Percentiles rank a stretch among this genome's conserved stretches.
These are phyloP conservation scores for Rubroshorea leprosula DNA, from an alignment of 345 rosid species.

Conservation along the genomic window DNA sequence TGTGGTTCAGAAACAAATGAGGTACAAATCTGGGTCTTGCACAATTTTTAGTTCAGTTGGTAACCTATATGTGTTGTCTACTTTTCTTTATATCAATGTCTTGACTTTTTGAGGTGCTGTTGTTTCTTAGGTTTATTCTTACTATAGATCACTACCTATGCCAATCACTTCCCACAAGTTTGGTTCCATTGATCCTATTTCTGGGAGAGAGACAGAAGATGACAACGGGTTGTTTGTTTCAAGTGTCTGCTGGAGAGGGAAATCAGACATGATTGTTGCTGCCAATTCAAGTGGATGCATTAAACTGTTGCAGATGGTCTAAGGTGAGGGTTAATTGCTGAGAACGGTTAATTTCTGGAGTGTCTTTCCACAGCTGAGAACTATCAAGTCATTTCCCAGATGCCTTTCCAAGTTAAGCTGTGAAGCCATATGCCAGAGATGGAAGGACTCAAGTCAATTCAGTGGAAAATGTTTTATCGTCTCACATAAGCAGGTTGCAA, in stretches of 20 bases:
- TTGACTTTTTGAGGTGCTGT: slow-evolving; percentile 8
- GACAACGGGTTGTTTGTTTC: slow-evolving; percentile 91
- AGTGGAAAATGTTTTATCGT: background rate
- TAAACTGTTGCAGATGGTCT: slow-evolving; percentile 84
- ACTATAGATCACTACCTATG: slow-evolving; percentile 81
- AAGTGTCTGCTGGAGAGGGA: slow-evolving; percentile 93
- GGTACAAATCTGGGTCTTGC: slow-evolving; percentile 34
- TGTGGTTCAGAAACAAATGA: slow-evolving; percentile 99
- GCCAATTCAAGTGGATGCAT: slow-evolving; percentile 95
- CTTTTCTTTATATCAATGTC: no score
- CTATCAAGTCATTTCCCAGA: background rate
- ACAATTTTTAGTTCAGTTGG: no score
- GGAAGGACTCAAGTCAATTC: background rate
- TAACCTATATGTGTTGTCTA: no score
- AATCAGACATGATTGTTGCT: slow-evolving; percentile 74
- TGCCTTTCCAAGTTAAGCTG: slow-evolving; percentile 7
- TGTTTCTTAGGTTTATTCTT: slow-evolving; percentile 74
- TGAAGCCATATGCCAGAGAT: background rate
- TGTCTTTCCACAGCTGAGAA: slow-evolving; percentile 4
- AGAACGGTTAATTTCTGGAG: slow-evolving; percentile 3
- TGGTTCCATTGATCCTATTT: slow-evolving; percentile 80
- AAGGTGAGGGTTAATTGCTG: slow-evolving; percentile 13
- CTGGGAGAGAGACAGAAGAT: slow-evolving; percentile 79
- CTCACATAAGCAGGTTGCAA: slow-evolving; percentile 1
- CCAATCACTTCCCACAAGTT: slow-evolving; percentile 90